A percentile compares a stretch with the other conserved stretches of the same genome.
phyloP scores from a whole-genome alignment of 208 protist species.

The Trypanosoma congolense region DNA sequence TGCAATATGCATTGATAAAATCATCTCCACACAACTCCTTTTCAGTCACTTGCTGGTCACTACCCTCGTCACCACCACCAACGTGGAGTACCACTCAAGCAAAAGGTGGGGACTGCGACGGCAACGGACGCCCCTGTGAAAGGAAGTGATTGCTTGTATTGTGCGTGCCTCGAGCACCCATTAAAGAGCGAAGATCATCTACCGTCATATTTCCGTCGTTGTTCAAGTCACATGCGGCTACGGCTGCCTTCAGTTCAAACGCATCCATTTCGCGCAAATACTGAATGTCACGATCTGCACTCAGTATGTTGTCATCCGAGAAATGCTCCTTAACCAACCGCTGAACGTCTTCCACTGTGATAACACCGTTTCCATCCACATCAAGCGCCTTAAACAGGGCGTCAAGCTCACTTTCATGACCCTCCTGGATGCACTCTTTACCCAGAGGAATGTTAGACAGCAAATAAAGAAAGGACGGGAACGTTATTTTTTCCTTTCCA shows the following conservation, averaged over 20 bases:
- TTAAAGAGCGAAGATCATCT: slow-evolving; percentile 34
- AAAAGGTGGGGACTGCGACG: too few species aligned
- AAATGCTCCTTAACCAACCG: slow-evolving; percentile 22
- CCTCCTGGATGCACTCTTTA: slow-evolving; percentile 13
- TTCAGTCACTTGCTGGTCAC: too few species aligned
- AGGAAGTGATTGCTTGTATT: too few species aligned
- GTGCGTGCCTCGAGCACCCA: slow-evolving; percentile 28
- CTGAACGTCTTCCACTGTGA: slow-evolving; percentile 45
- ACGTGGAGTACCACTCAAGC: too few species aligned
- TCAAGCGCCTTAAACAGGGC: slow-evolving; percentile 50
- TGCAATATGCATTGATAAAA: too few species aligned
- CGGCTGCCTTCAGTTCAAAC: slow-evolving; percentile 34
- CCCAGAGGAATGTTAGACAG: slow-evolving; percentile 26
- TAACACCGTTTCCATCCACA: slow-evolving; percentile 46
- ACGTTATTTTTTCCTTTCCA: slow-evolving; percentile 28
- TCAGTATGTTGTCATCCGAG: slow-evolving; percentile 30
- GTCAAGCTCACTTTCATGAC: slow-evolving; percentile 24
- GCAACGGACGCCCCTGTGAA: too few species aligned
- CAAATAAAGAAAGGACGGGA: slow-evolving; percentile 63
- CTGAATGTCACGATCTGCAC: slow-evolving; percentile 35
- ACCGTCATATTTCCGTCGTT: slow-evolving; percentile 59
- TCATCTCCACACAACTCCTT: too few species aligned
- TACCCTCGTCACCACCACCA: too few species aligned
- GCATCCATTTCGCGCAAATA: slow-evolving; percentile 49
- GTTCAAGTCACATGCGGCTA: slow-evolving; percentile 64